Conservation (phyloP, 768 basidiomycete species). For the Kwoniella dendrophila region DNA sequence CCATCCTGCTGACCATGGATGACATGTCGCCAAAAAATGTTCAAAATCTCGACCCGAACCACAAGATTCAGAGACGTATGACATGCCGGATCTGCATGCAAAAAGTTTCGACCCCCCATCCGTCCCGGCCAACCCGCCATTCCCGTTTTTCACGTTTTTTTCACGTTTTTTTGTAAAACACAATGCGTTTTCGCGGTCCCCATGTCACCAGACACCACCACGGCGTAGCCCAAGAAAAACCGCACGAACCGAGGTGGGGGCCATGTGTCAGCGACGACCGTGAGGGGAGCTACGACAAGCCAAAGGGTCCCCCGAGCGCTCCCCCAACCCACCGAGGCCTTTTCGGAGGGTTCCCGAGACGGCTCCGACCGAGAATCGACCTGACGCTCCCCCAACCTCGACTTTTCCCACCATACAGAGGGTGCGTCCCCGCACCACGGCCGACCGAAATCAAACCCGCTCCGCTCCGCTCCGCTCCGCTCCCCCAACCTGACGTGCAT, state of each 20-base stretch:
- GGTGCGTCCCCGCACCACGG: neutral
- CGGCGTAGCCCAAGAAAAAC: neutral
- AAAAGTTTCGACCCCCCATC: neutral
- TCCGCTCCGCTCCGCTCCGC: too few species aligned
- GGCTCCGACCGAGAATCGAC: neutral
- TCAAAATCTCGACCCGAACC: neutral
- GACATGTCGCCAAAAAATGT: neutral
- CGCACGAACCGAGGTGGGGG: conserved; percentile 12
- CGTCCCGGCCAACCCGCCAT: neutral
- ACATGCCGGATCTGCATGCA: neutral
- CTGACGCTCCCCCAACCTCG: conserved; percentile 5
- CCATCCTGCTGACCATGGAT: neutral
- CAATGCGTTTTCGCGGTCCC: conserved; percentile 1
- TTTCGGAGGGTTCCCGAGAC: neutral
- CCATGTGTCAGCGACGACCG: neutral
- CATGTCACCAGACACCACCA: neutral
- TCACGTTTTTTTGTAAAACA: neutral
- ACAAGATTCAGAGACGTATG: neutral
- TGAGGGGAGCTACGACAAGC: neutral
- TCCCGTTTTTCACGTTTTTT: neutral
- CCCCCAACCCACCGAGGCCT: neutral
- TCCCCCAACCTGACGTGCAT: neutral
- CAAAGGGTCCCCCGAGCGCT: neutral
- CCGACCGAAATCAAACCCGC: neutral
- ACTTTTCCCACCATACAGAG: neutral